phyloP scores from a whole-genome alignment of 2,329 filamentous ascomycete genomes.

The Emergomyces pasteurianus region DNA sequence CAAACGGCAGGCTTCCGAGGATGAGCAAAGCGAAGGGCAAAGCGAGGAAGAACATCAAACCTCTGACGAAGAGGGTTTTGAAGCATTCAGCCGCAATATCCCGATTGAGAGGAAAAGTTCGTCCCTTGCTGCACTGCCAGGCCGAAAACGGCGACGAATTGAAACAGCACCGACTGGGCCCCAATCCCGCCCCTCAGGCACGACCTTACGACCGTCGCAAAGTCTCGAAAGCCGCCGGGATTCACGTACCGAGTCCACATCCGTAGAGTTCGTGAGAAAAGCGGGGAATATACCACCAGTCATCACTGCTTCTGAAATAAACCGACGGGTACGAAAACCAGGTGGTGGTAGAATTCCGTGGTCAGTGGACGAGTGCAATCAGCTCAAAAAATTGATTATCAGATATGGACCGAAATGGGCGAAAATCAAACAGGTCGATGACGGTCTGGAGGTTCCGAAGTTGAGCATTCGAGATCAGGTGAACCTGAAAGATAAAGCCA shows the following conservation, averaged over 20 bases:
- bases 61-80: constrained; percentile 16
- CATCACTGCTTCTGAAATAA: not conserved
- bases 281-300: not conserved
- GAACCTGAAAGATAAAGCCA: constrained; percentile 43
- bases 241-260: not conserved
- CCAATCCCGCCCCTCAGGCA: not conserved
- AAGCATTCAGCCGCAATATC: constrained; percentile 21
- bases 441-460: constrained; percentile 18
- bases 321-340: not conserved
- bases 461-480: constrained; percentile 37
- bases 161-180: not conserved
- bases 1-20: constrained; percentile 6
- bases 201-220: not conserved
- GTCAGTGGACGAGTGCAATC: constrained; percentile 28
- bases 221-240: not conserved
- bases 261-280: not conserved
- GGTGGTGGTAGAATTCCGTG: constrained; percentile 15
- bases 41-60: not conserved
- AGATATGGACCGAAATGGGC: constrained; percentile 37
- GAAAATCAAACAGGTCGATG: constrained; percentile 28
- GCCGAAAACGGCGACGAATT: not conserved
- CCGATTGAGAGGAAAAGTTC: not conserved
- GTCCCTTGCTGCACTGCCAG: not conserved
- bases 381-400: constrained; percentile 40
- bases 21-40: constrained; percentile 8